phyloP scores from a whole-genome alignment of 2,329 filamentous ascomycete genomes.

The Teratosphaeriaceae sp. region DNA sequence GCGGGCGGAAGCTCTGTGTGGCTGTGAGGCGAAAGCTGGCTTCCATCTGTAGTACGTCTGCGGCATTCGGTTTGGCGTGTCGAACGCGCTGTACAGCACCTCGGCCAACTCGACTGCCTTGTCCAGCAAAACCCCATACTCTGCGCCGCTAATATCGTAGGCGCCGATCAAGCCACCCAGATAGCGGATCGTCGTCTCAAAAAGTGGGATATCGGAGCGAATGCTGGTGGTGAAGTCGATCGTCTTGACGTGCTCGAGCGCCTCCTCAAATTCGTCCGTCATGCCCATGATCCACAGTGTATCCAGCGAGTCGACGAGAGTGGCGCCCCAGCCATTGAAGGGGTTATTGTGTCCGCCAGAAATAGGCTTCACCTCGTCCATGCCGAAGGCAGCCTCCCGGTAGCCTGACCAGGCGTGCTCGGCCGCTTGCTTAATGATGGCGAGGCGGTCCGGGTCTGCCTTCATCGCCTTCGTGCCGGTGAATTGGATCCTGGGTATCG shows the following conservation, averaged over 20 bases:
- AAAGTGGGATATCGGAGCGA: constrained; percentile 38
- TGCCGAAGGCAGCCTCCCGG: constrained; percentile 39
- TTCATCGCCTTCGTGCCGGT: constrained; percentile 53
- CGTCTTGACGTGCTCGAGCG: constrained; percentile 33
- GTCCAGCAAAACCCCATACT: constrained; percentile 25
- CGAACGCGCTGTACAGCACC: constrained; percentile 43
- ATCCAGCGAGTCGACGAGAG: constrained; percentile 40
- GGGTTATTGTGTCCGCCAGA: constrained; percentile 33
- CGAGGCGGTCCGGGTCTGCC: constrained; percentile 55
- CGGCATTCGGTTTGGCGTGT: constrained; percentile 40
- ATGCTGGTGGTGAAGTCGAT: constrained; percentile 34
- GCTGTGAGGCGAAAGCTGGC: constrained; percentile 34
- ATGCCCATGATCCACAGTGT: constrained; percentile 44
- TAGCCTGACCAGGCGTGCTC: constrained; percentile 53
- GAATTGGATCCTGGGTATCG: constrained; percentile 71
- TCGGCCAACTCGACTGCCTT: constrained; percentile 33
- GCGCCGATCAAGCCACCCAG: constrained; percentile 31
- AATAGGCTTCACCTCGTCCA: constrained; percentile 42
- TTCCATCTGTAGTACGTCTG: constrained; percentile 36
- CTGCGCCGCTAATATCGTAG: constrained; percentile 30
- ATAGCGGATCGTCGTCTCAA: constrained; percentile 43
- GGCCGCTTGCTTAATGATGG: constrained; percentile 66
- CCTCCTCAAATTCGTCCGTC: constrained; percentile 41
- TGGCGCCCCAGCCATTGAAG: constrained; percentile 44
- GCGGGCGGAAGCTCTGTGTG: constrained; percentile 30